These are phyloP conservation scores for Stenocarpella maydis DNA, from an alignment of 2,329 filamentous ascomycete genomes.

Conservation along the genomic window DNA sequence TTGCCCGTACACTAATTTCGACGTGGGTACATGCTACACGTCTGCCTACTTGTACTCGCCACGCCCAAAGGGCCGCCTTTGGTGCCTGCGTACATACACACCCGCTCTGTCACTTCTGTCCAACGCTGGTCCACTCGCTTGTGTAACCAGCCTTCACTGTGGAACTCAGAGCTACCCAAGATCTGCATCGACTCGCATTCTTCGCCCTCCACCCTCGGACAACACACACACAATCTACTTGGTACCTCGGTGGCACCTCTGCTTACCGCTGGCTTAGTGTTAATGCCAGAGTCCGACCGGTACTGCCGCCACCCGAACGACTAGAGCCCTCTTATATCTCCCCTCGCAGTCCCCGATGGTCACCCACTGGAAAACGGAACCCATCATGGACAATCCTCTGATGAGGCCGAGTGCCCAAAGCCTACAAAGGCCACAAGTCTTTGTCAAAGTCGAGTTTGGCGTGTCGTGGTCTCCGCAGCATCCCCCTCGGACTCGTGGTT, in stretches of 20 bases:
- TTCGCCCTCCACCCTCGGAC: constrained; percentile 17
- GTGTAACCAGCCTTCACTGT: constrained; percentile 26
- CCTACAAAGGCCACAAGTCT: constrained; percentile 53
- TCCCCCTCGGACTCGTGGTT: constrained; percentile 52
- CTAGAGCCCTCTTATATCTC: constrained; percentile 22
- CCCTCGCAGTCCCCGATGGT: constrained; percentile 30
- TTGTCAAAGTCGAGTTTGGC: constrained; percentile 61
- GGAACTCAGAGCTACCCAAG: constrained; percentile 22
- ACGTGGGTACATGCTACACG: constrained; percentile 22
- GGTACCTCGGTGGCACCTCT: background rate
- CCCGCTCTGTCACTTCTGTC: constrained; percentile 2
- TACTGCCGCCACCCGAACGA: constrained; percentile 3
- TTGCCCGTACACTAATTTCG: constrained; percentile 13
- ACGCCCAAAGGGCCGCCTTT: background rate
- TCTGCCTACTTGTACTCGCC: constrained; percentile 24
- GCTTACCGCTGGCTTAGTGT: constrained; percentile 21
- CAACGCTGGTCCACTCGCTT: constrained; percentile 8
- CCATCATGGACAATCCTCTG: constrained; percentile 42
- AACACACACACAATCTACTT: constrained; percentile 9
- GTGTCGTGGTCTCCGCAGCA: constrained; percentile 58
- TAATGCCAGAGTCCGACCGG: constrained; percentile 25
- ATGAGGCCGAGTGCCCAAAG: constrained; percentile 41
- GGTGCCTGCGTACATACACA: constrained; percentile 18
- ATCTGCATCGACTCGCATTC: constrained; percentile 16
- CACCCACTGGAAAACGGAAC: constrained; percentile 40